Base-by-base conservation (phyloP, 2,329 filamentous ascomycete genomes). In the Penicillium freii region DNA sequence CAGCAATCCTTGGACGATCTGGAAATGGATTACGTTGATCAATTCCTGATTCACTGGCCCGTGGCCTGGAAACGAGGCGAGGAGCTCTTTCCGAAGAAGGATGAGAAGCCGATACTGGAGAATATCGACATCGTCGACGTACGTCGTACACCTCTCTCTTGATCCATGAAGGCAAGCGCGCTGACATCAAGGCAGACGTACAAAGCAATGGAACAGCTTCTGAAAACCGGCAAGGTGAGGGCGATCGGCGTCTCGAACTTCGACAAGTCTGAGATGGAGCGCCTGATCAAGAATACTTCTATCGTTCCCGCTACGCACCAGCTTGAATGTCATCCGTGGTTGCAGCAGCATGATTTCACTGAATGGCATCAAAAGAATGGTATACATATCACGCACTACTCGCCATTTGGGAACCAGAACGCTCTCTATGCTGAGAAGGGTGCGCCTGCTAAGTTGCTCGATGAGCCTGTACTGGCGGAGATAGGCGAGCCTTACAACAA, bases 41-140 rank as follows among this genome's bases (percentile, higher is more conserved):
- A 90, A 11, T 89, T 83, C 71, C 78, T 90, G 57, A 88, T 91
- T 69, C 87, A 89, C 73, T 90, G 82, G 80, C 84, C 83, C 0
- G 77, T 79, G 10, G 75, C 83, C 0, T 85, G 83, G 69, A 77
- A 78, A 46, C 73, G 77, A 25, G 77, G 80, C n/a, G 72, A 75
- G 23, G 73, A 78, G 6, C 60, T 76, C 40, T 77, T 82, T 49
- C 81, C 82, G 3, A 80, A 79, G 55, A 66, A 74, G 25, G 66
- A 78, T 51, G 78, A 76, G 29, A 79, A 79, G 50, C 68, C 71
- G 4, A 62, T 72, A n/a, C 65, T 75, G 1, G 78, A 74, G 17
- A 69, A 79, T 36, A 73, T 77, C 48, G 81, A 83, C 64, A 79
- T 78, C 55, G 73, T 82, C 33, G 80, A 82, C 36, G 77, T 77